A percentile compares a stretch with the other conserved stretches of the same genome.
These are phyloP conservation scores for Yamadazyma sp. DNA, from an alignment of 1,139 yeast genomes.

Conservation along the genomic window DNA sequence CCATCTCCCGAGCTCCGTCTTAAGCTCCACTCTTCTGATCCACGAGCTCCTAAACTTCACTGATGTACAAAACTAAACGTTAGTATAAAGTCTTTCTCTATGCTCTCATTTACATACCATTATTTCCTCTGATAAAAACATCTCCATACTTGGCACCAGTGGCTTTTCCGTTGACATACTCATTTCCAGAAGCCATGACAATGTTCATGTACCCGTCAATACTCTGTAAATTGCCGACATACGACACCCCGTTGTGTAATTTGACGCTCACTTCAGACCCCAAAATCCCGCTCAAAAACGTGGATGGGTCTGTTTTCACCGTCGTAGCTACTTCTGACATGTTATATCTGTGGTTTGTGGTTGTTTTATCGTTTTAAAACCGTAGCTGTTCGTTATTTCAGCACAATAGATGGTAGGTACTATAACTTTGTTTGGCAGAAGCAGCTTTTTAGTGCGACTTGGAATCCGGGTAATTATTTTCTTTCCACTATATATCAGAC, in stretches of 20 bases:
- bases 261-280: slow-evolving; percentile 82
- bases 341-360: slow-evolving; percentile 2
- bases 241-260: slow-evolving; percentile 83
- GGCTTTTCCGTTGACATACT: slow-evolving; percentile 55
- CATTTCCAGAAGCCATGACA: slow-evolving; percentile 76
- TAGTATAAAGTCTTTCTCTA: slow-evolving; percentile 20
- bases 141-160: slow-evolving; percentile 69
- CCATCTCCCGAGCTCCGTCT: too few relatives aligned
- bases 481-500: background rate
- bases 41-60: too few relatives aligned
- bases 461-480: background rate
- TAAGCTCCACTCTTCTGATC: background rate
- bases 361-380: background rate
- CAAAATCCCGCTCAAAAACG: slow-evolving; percentile 73
- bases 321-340: background rate
- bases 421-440: background rate
- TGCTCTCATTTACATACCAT: slow-evolving; percentile 54
- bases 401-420: background rate
- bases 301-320: slow-evolving; percentile 60
- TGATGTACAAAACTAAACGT: slow-evolving; percentile 46
- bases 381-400: background rate
- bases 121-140: slow-evolving; percentile 92
- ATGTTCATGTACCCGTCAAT: slow-evolving; percentile 98
- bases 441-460: background rate
- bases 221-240: slow-evolving; percentile 72